Conservation (phyloP, 352 stramenopile species). For the Phytophthora aleatoria region DNA sequence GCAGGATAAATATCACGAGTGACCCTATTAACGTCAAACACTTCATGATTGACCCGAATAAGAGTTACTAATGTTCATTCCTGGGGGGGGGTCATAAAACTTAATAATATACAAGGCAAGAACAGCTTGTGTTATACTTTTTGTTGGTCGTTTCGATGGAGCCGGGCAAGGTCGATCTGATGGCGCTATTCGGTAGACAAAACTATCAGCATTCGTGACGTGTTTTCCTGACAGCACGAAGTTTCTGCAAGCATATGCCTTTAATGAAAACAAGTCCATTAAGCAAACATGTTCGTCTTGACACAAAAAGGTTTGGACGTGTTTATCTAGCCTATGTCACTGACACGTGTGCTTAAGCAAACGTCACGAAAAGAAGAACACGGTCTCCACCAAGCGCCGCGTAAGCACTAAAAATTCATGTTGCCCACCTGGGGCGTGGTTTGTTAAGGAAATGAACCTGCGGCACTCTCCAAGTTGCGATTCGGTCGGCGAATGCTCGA, state of each 20-base stretch:
- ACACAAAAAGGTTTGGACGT: background rate
- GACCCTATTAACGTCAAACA: too few relatives aligned
- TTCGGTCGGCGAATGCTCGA: background rate
- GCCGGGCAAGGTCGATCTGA: background rate
- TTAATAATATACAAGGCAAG: too few relatives aligned
- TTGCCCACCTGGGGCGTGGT: slow-evolving; percentile 4
- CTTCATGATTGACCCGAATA: too few relatives aligned
- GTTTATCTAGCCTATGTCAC: background rate
- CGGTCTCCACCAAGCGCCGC: background rate
- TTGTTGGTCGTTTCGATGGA: background rate
- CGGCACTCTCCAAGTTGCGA: slow-evolving; percentile 1
- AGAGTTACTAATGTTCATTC: too few relatives aligned
- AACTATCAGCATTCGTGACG: background rate
- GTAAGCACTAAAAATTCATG: slow-evolving; percentile 2
- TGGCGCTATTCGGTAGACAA: background rate
- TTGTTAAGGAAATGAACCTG: slow-evolving; percentile 1
- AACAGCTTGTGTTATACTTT: background rate
- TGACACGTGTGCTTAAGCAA: slow-evolving; percentile 9
- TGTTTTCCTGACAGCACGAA: background rate
- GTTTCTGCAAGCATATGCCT: slow-evolving; percentile 7
- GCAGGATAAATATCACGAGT: too few relatives aligned
- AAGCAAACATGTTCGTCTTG: background rate
- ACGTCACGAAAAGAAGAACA: background rate
- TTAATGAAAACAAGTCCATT: slow-evolving; percentile 23
- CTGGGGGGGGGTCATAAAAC: too few relatives aligned